Evolutionary conservation across 306 rosid genomes (phyloP), one percentile per base, ranked within the genome.

Genomic region (Pterocarpus santalinus): DNA sequence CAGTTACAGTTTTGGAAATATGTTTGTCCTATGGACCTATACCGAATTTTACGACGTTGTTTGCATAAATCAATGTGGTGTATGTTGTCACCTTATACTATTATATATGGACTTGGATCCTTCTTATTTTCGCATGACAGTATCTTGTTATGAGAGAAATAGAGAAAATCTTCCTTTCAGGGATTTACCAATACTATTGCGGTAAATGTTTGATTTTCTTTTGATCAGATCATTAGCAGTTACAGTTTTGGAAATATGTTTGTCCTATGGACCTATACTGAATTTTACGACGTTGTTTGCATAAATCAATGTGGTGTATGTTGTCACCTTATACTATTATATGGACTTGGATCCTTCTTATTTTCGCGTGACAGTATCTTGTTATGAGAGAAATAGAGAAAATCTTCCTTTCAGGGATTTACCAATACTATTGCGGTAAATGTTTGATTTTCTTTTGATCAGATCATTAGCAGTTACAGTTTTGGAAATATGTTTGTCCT

Each of bases 391-490:
- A 33, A 43, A 49, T 2, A 67, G 8, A 43, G n/a, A 36, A 3
- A 39, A 14, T 15, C 73, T 64, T 78, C 34, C 8, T 64, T 34
- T 32, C n/a, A 32, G 34, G 8, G 8, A 47, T 7, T 14, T 57
- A 17, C 47, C 56, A 52, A 65, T 52, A 15, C 90, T 95, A 93
- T 81, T 89, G 97, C 49, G 99, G 99, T 95, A 86, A 88, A 7
- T 65, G 34, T 46, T 80, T 13, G 11, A 32, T 22, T 82, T 72
- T 58, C 4, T 58, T 64, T 47, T 49, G 33, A 8, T 72, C 43
- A 14, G 73, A 63, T 71, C 39, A 57, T 44, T 22, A 5, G 79
- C 22, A 81, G 60, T 41, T 52, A 8, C 34, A 44, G 68, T 55
- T 83, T 35, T 53, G 72, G 32, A 33, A n/a, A 60, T 71, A 17